Evolutionary conservation across 306 rosid species (phyloP), one percentile per base, ranked within the genome.

Genomic region (Dicorynia guianensis): DNA sequence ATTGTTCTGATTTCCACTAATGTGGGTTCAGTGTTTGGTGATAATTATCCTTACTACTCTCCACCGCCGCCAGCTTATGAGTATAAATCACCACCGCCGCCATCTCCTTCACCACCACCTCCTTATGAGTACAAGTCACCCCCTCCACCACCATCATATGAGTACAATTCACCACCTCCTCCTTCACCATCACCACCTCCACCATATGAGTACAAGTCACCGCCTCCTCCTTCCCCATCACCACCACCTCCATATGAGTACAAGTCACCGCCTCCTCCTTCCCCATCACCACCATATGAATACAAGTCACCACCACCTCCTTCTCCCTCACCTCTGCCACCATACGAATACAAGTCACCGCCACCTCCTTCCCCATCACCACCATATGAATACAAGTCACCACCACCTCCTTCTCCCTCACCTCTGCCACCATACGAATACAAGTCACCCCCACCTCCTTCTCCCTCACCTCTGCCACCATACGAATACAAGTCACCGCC

Each of bases 31-130:
- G 87, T 84, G 14, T 68, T 79, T n/a, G 91, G 82, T 3, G 79
- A 74, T 58, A 87, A 76, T 38, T 87, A 90, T 38, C 10, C 68
- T 1, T 87, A 90, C 49, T 54, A 69, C 12, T 85, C 93, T 11
- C 86, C 91, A 0, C 90, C 90, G 13, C 86, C 89, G 12, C 86
- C 89, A 0, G 81, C 87, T 13, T 82, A 83, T 4, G 80, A 65
- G 61, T 81, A 81, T 69, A 70, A 14, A 7, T 25, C 30, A 1
- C 30, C 30, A 25, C 30, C 30, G 30, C 30, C 30, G 1, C 30
- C 30, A 25, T 25, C 30, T 25, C 74, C 83, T 1, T 79, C 84
- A 2, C 84, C 79, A 6, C 79, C 83, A 1, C 76, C 76, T 0
- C 82, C 82, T 0, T 25, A 25, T 25, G 30, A 25, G 30, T 25